Evolutionary conservation across 352 stramenopile genomes (phyloP), one percentile per base, ranked within the genome.

Genomic region (Pythium grandisporangium): DNA sequence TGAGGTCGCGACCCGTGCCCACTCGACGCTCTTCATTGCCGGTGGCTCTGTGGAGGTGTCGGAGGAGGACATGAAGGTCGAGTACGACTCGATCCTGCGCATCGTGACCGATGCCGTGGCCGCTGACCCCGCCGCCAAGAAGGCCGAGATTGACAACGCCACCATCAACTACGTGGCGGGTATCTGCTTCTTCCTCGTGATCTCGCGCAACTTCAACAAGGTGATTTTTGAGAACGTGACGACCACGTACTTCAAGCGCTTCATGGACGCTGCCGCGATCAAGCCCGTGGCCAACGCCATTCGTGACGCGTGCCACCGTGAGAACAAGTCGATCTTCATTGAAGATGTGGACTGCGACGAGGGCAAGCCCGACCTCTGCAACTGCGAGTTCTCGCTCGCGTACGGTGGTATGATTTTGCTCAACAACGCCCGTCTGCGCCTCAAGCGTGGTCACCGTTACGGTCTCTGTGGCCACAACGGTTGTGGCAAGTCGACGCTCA

Each of bases 351-450:
- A 98, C 63, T 97, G 96, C 30, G 95, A 99, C 25, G 93, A 98
- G 52, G 92, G 95, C 68, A 91, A 96, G 42, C 94, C 97, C 30
- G 91, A 98, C 60, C 73, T 99, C 6, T 99, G 96, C 66, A 98
- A 99, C 85, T 99, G 95, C 61, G 90, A 97, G 62, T 99, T 99
- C 70, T 99, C 96, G 50, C 83, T 99, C 38, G 96, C 96, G 5
- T 93, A 96, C 63, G 84, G 82, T 79, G 86, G 88, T 64, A 95
- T 93, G 69, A 92, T 95, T 51, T 51, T 97, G 52, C 63, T 97
- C 22, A 92, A 95, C 63, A 90, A 92, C 60, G 86, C 86, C 5
- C 84, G 89, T 52, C 76, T 97, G 46, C 84, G 84, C 41, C 70
- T 97, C 10, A 92, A 92, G 64, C 84, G 88, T 68, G 86, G 86